Base-by-base conservation (phyloP, 495 filamentous ascomycete species). In the Parmelia sp. region DNA sequence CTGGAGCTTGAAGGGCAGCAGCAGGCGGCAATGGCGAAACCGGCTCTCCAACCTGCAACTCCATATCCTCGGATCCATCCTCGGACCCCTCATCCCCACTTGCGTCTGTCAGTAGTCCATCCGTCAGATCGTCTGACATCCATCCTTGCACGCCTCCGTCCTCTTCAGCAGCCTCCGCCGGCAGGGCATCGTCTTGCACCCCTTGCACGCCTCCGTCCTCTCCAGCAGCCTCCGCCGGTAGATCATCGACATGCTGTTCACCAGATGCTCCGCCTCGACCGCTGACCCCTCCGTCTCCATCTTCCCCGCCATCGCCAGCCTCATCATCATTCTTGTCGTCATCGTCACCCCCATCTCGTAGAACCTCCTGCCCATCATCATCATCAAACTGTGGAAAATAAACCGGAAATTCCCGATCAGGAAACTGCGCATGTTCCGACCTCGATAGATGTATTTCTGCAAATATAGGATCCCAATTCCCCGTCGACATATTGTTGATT, bases 401-500 rank as follows among this genome's bases (percentile, higher is more conserved):
- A 11, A 55, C 10, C 0, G 51, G 27, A 5, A 15, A 55, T 0
- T 17, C 49, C 1, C 2, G 23, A 11, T 55, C 51, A 6, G 29
- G 27, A n/a, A 55, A 55, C 10, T 19, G 19, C 12, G 0, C 47
- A 15, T 0, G 3, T 29, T 51, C 47, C 1, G n/a, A n/a, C 44
- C 4, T 25, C 44, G 44, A 45, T 10, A 21, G 42, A 19, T n/a
- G n/a, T n/a, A n/a, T 25, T 4, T 23, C n/a, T n/a, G 47, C 11
- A 5, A 15, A 4, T 4, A 15, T 27, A 0, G 47, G 47, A 5
- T 29, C 3, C 47, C 47, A 51, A 1, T 3, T 17, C 1, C 47
- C 47, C 12, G 51, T 33, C 3, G 51, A 29, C 51, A 55, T 55
- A 15, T n/a, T n/a, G 51, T 55, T 55, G 51, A 55, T 55, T 21